Evolutionary conservation across 306 rosid species (phyloP), one percentile per base, ranked within the genome.

Genomic region (Fagus sylvatica): DNA sequence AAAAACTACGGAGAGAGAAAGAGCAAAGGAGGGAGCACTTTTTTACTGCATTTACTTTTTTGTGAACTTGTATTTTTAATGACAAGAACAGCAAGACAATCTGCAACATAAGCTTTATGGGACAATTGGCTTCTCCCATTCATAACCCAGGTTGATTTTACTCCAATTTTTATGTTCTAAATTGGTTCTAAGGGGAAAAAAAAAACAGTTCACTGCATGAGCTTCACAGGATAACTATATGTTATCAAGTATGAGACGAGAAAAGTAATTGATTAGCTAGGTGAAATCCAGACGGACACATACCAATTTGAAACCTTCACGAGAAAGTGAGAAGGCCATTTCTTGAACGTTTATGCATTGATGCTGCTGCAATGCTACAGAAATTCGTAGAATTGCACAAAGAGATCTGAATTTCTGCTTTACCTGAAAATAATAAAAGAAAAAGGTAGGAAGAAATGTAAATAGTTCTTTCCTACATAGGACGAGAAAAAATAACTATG

Each of bases 301-400:
- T 79, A 83, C 84, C 87, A 76, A 61, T 53, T 76, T 72, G 54
- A 71, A 62, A 66, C 71, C 80, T 73, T 70, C 72, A 36, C 40
- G 41, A 39, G 74, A 73, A 69, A 61, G 1, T 8, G 78, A 85
- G 53, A 53, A 39, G 17, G 75, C 55, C 61, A 51, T 40, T 15
- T 66, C 62, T 59, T 56, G 76, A 65, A 42, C n/a, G 67, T 57
- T 34, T 49, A 65, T 15, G 69, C 42, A 19, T 49, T 10, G 36
- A 73, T 83, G 67, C 43, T 69, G 76, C 75, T 79, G 76, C 19
- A 78, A 51, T 43, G 83, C 85, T 34, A 71, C 76, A 54, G 83
- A 81, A 6, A 81, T 36, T 34, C 85, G 78, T 76, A 84, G 2
- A 33, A 81, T 78, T 48, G 83, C 83, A 75, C 85, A 78, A n/a